phyloP scores from a whole-genome alignment of 176 grass and related monocot species.

The Cenchrus purpureus region DNA sequence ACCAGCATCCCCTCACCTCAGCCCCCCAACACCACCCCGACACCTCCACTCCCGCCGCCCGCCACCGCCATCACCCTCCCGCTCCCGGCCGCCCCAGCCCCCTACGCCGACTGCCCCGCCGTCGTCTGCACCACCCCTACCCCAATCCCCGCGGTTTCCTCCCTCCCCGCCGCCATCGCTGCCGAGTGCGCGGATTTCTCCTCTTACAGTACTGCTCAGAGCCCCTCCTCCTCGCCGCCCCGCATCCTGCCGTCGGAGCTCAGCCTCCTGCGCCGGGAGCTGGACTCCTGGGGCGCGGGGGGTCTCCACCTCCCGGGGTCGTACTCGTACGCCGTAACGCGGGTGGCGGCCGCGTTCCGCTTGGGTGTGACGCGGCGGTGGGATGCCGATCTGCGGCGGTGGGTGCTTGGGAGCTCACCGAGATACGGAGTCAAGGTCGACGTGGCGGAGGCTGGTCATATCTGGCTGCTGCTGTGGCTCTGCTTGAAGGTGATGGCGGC shows the following conservation, averaged over 20 bases:
- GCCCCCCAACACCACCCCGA: conserved; percentile 35
- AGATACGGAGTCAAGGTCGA: conserved; percentile 64
- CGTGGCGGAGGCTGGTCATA: conserved; percentile 50
- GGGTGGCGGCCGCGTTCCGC: conserved; percentile 37
- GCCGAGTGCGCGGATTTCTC: conserved; percentile 62
- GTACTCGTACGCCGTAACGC: conserved; percentile 52
- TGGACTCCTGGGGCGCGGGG: conserved; percentile 62
- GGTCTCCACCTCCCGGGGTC: conserved; percentile 33
- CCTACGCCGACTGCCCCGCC: conserved; percentile 76
- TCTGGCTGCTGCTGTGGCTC: conserved; percentile 65
- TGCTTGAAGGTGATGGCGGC: conserved; percentile 54
- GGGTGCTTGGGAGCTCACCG: conserved; percentile 64
- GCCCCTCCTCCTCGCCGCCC: conserved; percentile 16
- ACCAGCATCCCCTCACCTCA: conserved; percentile 34
- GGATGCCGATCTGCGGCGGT: conserved; percentile 57
- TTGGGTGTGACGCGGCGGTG: conserved; percentile 11
- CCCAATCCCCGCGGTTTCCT: conserved; percentile 18
- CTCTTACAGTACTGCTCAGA: background rate
- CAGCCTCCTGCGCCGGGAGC: conserved; percentile 60
- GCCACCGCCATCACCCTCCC: conserved; percentile 46
- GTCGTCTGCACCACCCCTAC: conserved; percentile 46
- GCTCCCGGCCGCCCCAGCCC: conserved; percentile 27
- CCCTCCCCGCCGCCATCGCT: conserved; percentile 67
- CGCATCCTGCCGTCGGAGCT: conserved; percentile 82
- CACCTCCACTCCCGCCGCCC: conserved; percentile 56